Evolutionary conservation across 371 early-diverging fungal genomes (phyloP), one percentile per base, ranked within the genome.

Genomic region (Circinella minor): DNA sequence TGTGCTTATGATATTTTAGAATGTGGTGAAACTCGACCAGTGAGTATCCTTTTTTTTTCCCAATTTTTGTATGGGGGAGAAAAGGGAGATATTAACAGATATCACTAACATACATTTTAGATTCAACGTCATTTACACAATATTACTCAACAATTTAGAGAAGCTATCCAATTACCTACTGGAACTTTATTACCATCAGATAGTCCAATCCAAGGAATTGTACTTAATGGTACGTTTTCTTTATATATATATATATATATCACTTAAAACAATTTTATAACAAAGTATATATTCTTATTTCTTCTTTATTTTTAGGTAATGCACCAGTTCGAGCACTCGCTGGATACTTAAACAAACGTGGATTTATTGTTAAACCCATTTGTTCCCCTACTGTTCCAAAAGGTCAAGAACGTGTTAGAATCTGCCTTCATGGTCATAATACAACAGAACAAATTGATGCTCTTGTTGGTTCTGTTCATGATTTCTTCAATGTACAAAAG

Each of bases 391-490:
- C 94, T 3, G 95, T 95, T 1, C 92, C 94, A 2, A 83, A 79
- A 59, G 95, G 95, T 6, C 79, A 85, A 59, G 95, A 95, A 69
- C 86, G 95, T 11, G 86, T 95, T 15, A 82, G 95, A 8, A 90
- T 95, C 36, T 95, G 95, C 72, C 70, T 95, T 39, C 94, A 94
- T 76, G 88, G 88, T 7, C 87, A 92, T 60, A 93, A 95, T 65
- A 89, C 91, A 0, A 47, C 69, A 7, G 81, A 82, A 0, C 88
- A 92, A 70, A 81, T 95, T 14, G 77, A 81, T 60, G 69, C 64
- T 17, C 74, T 93, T 10, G 84, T 88, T 7, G 39, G 66, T 4
- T 83, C 87, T 55, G 81, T 90, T 4, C 86, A 86, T 66, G 55
- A 51, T 0, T 89, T 77, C 60, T 83, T 85, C 69, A 60, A 70